phyloP scores from a whole-genome alignment of 2,329 filamentous ascomycete species.

The Alternaria novae-zelandiae region DNA sequence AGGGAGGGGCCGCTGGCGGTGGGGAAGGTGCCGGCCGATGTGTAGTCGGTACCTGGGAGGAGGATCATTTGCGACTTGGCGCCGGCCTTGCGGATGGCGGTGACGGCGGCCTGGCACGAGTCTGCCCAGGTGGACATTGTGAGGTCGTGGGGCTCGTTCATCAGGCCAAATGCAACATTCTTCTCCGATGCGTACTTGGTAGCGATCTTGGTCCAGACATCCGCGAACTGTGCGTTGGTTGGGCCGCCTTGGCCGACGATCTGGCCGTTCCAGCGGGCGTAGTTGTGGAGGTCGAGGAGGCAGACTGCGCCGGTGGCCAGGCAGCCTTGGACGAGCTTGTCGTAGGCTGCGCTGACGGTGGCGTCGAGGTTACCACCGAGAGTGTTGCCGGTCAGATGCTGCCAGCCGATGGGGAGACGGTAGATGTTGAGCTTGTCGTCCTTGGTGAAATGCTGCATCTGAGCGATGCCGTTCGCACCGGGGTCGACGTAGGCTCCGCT shows the following conservation, averaged over 20 bases:
- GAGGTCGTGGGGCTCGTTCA: constrained; percentile 70
- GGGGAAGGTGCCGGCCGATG: constrained; percentile 40
- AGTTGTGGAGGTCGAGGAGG: constrained; percentile 62
- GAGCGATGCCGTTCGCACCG: constrained; percentile 50
- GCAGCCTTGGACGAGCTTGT: constrained; percentile 64
- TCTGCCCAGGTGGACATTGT: constrained; percentile 64
- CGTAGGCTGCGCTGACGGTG: constrained; percentile 59
- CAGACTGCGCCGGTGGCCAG: constrained; percentile 64
- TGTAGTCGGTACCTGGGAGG: constrained; percentile 67
- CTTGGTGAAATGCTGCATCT: constrained; percentile 64
- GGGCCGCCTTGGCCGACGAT: constrained; percentile 72
- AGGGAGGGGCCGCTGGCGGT: constrained; percentile 54
- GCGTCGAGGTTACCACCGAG: constrained; percentile 59
- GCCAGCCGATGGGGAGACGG: constrained; percentile 65
- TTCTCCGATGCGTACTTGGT: constrained; percentile 62
- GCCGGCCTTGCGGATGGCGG: constrained; percentile 69
- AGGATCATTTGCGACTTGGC: constrained; percentile 69
- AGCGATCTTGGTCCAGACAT: constrained; percentile 64
- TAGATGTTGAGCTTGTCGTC: constrained; percentile 63
- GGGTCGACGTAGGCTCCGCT: constrained; percentile 27
- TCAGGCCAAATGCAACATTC: constrained; percentile 68
- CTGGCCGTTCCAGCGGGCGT: constrained; percentile 63
- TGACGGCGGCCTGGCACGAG: constrained; percentile 68
- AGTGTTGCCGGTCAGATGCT: constrained; percentile 63
- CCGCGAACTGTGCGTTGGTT: constrained; percentile 63